These are phyloP conservation scores for Cyberlindnera xylosilytica DNA, from an alignment of 805 yeast genomes.

Conservation along the genomic window DNA sequence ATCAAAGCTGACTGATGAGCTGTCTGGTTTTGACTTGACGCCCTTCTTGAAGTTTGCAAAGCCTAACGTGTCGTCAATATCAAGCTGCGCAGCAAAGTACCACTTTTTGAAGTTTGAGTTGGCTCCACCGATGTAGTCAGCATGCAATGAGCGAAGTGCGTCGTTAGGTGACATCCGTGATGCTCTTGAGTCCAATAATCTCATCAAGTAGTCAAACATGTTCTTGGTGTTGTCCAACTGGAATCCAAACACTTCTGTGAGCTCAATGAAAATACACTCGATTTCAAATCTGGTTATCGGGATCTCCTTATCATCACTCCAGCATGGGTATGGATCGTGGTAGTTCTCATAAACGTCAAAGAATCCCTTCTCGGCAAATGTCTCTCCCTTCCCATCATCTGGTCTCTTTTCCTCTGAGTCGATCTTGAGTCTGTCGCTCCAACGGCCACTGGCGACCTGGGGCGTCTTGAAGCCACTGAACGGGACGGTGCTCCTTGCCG, in stretches of 20 bases:
- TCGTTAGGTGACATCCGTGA: conserved; percentile 55
- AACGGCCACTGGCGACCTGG: conserved; percentile 75
- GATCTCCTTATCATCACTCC: conserved; percentile 38
- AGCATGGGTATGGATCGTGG: conserved; percentile 51
- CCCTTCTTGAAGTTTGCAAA: conserved; percentile 27
- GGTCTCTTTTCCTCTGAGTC: conserved; percentile 27
- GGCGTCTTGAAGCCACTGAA: conserved; percentile 96
- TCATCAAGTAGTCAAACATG: conserved; percentile 63
- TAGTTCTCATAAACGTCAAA: conserved; percentile 41
- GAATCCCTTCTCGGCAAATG: conserved; percentile 38
- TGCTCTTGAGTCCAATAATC: conserved; percentile 64
- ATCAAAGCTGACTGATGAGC: conserved; percentile 26
- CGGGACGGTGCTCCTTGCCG: conserved; percentile 48
- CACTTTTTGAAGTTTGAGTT: conserved; percentile 69
- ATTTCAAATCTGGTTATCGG: conserved; percentile 55
- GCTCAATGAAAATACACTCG: conserved; percentile 49
- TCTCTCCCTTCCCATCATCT: conserved; percentile 31
- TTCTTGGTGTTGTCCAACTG: conserved; percentile 63
- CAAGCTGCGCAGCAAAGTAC: conserved; percentile 75
- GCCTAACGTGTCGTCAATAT: conserved; percentile 49
- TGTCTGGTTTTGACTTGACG: background rate
- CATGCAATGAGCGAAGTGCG: conserved; percentile 62
- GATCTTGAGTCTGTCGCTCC: conserved; percentile 38
- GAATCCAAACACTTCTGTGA: conserved; percentile 60
- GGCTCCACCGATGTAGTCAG: conserved; percentile 72